Conservation (phyloP, 1,284 basidiomycete genomes). For the Rhodotorula sp. region DNA sequence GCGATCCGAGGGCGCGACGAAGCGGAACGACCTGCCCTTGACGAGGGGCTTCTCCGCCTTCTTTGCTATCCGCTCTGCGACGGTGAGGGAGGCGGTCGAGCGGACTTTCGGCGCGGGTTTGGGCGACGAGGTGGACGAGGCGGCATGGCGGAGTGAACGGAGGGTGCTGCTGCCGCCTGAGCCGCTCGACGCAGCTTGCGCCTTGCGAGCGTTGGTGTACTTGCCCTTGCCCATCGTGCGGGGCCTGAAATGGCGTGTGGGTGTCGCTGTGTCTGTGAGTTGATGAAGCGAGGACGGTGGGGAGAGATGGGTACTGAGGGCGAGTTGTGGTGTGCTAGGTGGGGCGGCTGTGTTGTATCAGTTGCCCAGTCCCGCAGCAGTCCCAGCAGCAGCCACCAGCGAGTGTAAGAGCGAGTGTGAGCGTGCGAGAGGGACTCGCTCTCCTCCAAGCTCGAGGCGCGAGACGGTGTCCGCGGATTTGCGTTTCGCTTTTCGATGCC, state of each 20-base stretch:
- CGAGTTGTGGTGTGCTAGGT: too few relatives aligned
- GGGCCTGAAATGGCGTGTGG: background rate
- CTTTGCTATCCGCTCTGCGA: constrained; percentile 31
- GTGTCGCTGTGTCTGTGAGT: background rate
- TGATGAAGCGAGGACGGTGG: background rate
- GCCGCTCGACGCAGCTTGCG: background rate
- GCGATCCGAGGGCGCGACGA: constrained; percentile 28
- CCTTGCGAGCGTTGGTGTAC: background rate
- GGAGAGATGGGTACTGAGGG: background rate
- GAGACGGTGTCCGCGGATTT: background rate
- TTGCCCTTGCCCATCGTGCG: constrained; percentile 14
- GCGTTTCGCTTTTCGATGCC: background rate
- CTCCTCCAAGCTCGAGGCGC: background rate
- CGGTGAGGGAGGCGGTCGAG: constrained; percentile 30
- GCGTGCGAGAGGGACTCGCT: background rate
- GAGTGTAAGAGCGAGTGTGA: too few relatives aligned
- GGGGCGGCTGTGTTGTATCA: too few relatives aligned
- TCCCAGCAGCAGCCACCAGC: too few relatives aligned
- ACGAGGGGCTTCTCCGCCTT: constrained; percentile 30
- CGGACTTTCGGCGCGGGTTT: constrained; percentile 18
- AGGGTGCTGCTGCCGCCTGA: constrained; percentile 13
- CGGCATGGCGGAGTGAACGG: constrained; percentile 31
- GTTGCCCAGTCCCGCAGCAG: too few relatives aligned
- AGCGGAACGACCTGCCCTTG: constrained; percentile 38
- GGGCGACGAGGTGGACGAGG: constrained; percentile 5